A percentile compares a stretch with the other conserved stretches of the same genome.
Conservation (phyloP, 225 moss, liverwort and hornwort species). For the Bryum argenteum region DNA sequence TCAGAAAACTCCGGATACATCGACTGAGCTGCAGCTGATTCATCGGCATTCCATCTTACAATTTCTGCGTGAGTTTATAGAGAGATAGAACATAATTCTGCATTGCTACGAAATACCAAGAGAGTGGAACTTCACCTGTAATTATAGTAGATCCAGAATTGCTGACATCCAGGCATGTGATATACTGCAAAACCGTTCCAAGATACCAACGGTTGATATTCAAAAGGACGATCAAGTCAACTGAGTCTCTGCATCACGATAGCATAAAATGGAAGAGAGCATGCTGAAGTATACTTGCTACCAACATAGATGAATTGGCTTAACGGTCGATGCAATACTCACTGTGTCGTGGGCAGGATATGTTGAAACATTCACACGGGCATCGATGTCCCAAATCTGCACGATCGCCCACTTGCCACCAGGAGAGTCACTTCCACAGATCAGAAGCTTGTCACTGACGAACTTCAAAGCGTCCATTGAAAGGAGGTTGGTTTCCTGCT, state of each 20-base stretch:
- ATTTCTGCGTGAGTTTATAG: background rate
- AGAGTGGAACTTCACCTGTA: constrained; percentile 50
- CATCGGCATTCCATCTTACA: constrained; percentile 5
- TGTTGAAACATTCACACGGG: constrained; percentile 63
- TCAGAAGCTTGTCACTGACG: constrained; percentile 67
- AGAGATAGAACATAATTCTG: background rate
- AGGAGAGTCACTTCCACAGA: constrained; percentile 88
- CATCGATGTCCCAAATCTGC: constrained; percentile 95
- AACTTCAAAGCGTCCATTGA: constrained; percentile 94
- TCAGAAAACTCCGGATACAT: constrained; percentile 1
- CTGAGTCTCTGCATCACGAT: constrained; percentile 1
- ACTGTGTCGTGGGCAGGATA: constrained; percentile 81
- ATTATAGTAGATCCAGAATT: constrained; percentile 64
- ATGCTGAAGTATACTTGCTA: constrained; percentile 16
- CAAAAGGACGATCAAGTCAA: background rate
- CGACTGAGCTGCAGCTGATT: constrained; percentile 14
- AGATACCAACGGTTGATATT: constrained; percentile 9
- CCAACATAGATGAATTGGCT: background rate
- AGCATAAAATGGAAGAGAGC: background rate
- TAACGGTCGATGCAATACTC: constrained; percentile 31
- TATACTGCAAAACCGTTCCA: constrained; percentile 60
- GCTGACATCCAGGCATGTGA: constrained; percentile 77
- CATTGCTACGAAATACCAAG: background rate
- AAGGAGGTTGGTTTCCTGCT: constrained; percentile 48
- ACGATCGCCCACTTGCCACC: constrained; percentile 74